phyloP scores from a whole-genome alignment of 768 basidiomycete genomes.

The Pseudohyphozyma bogoriensis region DNA sequence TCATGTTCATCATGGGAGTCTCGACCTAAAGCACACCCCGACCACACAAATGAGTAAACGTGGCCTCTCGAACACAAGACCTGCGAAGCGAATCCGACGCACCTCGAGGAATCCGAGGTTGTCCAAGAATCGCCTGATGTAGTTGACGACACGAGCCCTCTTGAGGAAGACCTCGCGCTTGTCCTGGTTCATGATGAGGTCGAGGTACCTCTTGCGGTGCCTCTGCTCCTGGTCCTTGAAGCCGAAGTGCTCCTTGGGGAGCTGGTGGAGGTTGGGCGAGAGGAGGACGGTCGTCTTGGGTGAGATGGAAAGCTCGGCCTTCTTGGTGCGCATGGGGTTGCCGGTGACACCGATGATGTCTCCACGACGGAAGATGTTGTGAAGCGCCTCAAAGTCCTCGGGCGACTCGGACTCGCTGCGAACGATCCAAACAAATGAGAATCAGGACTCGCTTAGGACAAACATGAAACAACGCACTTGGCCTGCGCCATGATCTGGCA shows the following conservation, averaged over 20 bases:
- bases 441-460: too few species aligned
- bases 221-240: conserved; percentile 95
- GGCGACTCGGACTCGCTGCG: conserved; percentile 37
- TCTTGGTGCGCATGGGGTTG: conserved; percentile 80
- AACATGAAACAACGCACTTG: conserved; percentile 47
- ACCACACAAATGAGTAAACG: not conserved
- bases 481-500: conserved; percentile 90
- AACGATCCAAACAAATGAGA: too few species aligned
- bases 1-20: conserved; percentile 93
- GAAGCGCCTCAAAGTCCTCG: conserved; percentile 54
- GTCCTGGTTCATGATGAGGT: conserved; percentile 85
- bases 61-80: too few species aligned
- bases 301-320: conserved; percentile 85
- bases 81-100: conserved; percentile 6
- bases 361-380: conserved; percentile 83
- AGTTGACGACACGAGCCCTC: conserved; percentile 80
- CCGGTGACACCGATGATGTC: conserved; percentile 93
- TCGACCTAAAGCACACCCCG: conserved; percentile 52
- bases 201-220: conserved; percentile 96
- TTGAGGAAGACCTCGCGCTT: conserved; percentile 85
- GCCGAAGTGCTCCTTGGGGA: conserved; percentile 84
- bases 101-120: conserved; percentile 83
- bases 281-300: conserved; percentile 74
- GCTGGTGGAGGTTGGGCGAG: conserved; percentile 89
- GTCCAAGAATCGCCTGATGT: conserved; percentile 82